Evolutionary conservation across 306 rosid genomes (phyloP).

Genomic region (Fagus crenata): DNA sequence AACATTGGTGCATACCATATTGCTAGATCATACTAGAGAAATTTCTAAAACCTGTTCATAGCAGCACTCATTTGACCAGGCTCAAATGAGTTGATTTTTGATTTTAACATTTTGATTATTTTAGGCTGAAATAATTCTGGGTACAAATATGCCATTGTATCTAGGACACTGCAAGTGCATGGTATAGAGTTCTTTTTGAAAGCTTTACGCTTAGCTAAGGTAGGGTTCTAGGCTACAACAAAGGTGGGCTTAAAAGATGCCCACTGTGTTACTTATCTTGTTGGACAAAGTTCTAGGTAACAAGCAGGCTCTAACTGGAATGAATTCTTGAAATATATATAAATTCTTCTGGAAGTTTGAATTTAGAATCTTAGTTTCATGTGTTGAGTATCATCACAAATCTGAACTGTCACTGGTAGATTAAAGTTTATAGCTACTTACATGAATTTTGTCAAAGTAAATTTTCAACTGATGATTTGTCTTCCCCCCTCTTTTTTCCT

Average conservation of each 20-base stretch:
- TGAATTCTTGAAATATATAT: not conserved
- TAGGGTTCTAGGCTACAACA: not conserved
- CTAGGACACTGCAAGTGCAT: not conserved
- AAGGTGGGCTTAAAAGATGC: not conserved
- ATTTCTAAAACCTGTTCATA: not conserved
- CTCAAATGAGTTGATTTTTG: not conserved
- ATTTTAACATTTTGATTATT: not conserved
- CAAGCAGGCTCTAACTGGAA: not conserved
- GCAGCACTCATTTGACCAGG: not conserved
- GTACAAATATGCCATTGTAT: not conserved
- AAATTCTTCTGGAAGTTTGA: not conserved
- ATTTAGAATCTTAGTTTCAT: not conserved
- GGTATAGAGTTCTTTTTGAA: not conserved
- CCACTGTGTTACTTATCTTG: conserved; percentile 1
- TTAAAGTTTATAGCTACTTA: not conserved
- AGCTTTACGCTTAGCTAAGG: not conserved
- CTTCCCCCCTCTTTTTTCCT: conserved; percentile 10
- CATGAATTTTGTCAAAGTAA: not conserved
- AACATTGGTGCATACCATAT: not conserved
- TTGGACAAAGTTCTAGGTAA: not conserved
- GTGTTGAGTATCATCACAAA: not conserved
- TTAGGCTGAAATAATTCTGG: not conserved
- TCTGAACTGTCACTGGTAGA: not conserved
- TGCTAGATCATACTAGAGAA: not conserved
- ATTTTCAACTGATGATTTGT: conserved; percentile 17